phyloP scores from a whole-genome alignment of 176 grass and related monocot genomes.

The Oryza glumipatula region DNA sequence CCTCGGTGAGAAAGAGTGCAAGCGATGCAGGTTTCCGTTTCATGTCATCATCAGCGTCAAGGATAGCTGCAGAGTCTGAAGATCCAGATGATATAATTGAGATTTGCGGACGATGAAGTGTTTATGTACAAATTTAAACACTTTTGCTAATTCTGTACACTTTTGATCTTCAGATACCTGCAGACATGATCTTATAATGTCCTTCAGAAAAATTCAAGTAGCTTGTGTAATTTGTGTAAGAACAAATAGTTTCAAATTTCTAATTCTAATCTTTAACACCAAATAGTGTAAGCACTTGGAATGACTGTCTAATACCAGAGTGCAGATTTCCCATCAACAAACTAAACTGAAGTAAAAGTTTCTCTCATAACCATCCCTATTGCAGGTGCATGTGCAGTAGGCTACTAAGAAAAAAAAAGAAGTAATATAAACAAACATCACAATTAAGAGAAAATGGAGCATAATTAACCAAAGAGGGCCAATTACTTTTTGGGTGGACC shows the following conservation, averaged over 20 bases:
- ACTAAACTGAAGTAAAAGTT: constrained; percentile 15
- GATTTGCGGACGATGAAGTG: constrained; percentile 25
- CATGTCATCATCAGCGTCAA: constrained; percentile 65
- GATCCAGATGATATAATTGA: constrained; percentile 57
- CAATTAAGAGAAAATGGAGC: neutral
- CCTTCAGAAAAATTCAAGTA: constrained; percentile 19
- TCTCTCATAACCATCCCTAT: constrained; percentile 23
- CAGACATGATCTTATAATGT: constrained; percentile 42
- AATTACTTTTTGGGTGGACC: constrained; percentile 21
- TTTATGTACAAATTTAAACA: constrained; percentile 32
- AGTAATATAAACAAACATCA: constrained; percentile 30
- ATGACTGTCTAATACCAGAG: constrained; percentile 18
- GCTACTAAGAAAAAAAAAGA: constrained; percentile 1
- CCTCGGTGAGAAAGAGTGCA: constrained; percentile 77
- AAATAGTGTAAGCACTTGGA: neutral
- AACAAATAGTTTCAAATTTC: constrained; percentile 6
- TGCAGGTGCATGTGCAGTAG: constrained; percentile 13
- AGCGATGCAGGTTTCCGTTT: constrained; percentile 81
- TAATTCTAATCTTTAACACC: neutral
- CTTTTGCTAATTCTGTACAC: constrained; percentile 29
- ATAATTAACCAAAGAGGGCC: constrained; percentile 22
- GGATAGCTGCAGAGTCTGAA: constrained; percentile 66
- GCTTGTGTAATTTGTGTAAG: constrained; percentile 28
- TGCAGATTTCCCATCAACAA: constrained; percentile 22
- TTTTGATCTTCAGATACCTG: constrained; percentile 33